These are phyloP conservation scores for Aquilaria malaccensis DNA, from an alignment of 345 rosid species.

Conservation along the genomic window DNA sequence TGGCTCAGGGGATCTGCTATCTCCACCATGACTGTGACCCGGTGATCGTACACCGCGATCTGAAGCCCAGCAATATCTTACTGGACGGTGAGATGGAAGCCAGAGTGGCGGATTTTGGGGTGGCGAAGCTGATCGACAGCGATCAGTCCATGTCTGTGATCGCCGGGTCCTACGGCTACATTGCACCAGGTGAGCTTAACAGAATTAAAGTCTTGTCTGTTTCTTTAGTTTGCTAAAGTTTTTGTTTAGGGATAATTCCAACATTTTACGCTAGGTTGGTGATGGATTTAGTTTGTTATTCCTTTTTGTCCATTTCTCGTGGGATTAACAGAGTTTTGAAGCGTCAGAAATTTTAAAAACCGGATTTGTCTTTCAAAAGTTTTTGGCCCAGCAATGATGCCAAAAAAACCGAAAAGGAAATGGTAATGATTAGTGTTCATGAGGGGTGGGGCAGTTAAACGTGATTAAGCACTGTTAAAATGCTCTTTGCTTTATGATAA, in stretches of 20 bases:
- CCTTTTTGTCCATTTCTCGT: slow-evolving; percentile 1
- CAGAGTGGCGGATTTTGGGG: slow-evolving; percentile 97
- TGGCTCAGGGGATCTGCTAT: slow-evolving; percentile 98
- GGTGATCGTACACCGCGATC: slow-evolving; percentile 92
- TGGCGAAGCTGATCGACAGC: slow-evolving; percentile 78
- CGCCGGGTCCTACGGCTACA: slow-evolving; percentile 98
- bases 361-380: no score
- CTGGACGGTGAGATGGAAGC: slow-evolving; percentile 94
- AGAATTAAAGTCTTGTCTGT: neutral
- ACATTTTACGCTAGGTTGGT: neutral
- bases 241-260: slow-evolving; percentile 2
- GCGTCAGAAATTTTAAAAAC: no score
- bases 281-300: slow-evolving; percentile 5
- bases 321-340: no score
- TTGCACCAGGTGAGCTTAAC: slow-evolving; percentile 74
- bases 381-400: no score
- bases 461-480: no score
- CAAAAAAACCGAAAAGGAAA: no score
- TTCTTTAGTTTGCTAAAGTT: slow-evolving; percentile 1
- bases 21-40: slow-evolving; percentile 99
- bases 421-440: no score
- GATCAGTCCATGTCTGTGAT: slow-evolving; percentile 99
- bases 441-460: no score
- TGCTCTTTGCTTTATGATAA: no score
- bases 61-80: slow-evolving; percentile 86